Base-by-base conservation (phyloP, 495 filamentous ascomycete species). In the Penicillium silybi region DNA sequence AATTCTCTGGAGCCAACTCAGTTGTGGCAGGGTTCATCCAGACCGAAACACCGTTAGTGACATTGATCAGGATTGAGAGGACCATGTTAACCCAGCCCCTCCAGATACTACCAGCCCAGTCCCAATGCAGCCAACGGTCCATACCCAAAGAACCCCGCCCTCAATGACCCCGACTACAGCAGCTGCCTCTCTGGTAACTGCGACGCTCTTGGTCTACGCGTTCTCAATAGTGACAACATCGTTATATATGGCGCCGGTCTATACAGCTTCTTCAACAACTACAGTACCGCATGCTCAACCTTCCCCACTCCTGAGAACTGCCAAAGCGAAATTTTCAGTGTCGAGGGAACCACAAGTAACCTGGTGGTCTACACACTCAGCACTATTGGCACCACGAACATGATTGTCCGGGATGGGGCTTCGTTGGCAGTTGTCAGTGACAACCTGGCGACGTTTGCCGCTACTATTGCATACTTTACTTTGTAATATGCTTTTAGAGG, bases 11-110 rank as follows among this genome's bases (percentile, higher is more conserved):
- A 41, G 87, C 88, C 4, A 72, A 80, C 57, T 84, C 88, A 54
- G 73, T 92, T 45, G 85, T 84, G 62, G 84, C 82, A 64, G 85
- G 86, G 17, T 81, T 86, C 65, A 85, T 92, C 61, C 90, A 95
- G 59, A 90, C 90, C 7, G 90, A 95, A 68, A 90, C 90, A 1
- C 87, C 86, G 46, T 71, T 44, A 58, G 68, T 62, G 16, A 27
- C 20, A 25, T 13, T 1, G 3, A 19, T 4, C 2, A 6, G 0
- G 22, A 10, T 37, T 46, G 29, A 46, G 29, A 25, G 10, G 41
- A 32, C 11, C 22, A 13, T 19, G 20, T 15, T 43, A 6, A 18
- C 15, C 34, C 1, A 35, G 23, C 9, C 25, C 23, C 29, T 44
- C 17, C 37, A 71, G 68, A 27, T 66, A 80, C 77, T 90, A 84